A percentile compares a stretch with the other conserved stretches of the same genome.
These are phyloP conservation scores for Trichosanthes cucumerina DNA, from an alignment of 306 rosid species.

Conservation along the genomic window DNA sequence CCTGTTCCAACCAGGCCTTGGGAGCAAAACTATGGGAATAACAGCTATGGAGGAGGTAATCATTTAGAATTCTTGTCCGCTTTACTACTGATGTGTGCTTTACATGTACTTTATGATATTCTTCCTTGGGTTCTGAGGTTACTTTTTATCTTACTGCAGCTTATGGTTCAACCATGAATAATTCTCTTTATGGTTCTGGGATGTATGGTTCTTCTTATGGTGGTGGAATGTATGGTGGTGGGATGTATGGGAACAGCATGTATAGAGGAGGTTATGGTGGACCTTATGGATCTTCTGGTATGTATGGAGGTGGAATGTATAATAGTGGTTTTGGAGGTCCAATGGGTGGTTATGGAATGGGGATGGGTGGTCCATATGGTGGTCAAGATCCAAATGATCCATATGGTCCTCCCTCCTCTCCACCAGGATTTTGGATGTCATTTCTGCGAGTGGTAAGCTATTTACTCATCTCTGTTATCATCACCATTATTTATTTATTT, in stretches of 20 bases:
- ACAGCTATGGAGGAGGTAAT: conserved; percentile 59
- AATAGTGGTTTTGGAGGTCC: conserved; percentile 58
- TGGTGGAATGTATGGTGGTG: conserved; percentile 71
- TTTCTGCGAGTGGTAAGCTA: conserved; percentile 67
- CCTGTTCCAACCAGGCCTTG: conserved; percentile 93
- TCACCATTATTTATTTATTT: not conserved
- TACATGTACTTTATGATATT: not conserved
- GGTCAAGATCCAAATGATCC: conserved; percentile 95
- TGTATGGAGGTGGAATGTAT: conserved; percentile 87
- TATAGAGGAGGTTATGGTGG: conserved; percentile 66
- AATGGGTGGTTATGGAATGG: conserved; percentile 87
- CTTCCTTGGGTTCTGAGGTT: not conserved
- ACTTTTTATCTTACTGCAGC: conserved; percentile 26
- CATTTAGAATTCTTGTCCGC: not conserved
- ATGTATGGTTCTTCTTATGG: conserved; percentile 39
- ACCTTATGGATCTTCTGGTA: conserved; percentile 62
- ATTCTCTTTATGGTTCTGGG: conserved; percentile 54
- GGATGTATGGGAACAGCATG: conserved; percentile 78
- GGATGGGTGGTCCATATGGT: conserved; percentile 85
- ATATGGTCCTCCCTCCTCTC: conserved; percentile 73
- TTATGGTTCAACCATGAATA: conserved; percentile 59
- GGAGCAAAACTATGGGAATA: conserved; percentile 73
- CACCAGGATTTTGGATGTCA: conserved; percentile 94
- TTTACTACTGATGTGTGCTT: not conserved
- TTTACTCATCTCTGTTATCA: conserved; percentile 10